Conservation (phyloP, 1,139 yeast species). For the Magnusiomyces paraingens region DNA sequence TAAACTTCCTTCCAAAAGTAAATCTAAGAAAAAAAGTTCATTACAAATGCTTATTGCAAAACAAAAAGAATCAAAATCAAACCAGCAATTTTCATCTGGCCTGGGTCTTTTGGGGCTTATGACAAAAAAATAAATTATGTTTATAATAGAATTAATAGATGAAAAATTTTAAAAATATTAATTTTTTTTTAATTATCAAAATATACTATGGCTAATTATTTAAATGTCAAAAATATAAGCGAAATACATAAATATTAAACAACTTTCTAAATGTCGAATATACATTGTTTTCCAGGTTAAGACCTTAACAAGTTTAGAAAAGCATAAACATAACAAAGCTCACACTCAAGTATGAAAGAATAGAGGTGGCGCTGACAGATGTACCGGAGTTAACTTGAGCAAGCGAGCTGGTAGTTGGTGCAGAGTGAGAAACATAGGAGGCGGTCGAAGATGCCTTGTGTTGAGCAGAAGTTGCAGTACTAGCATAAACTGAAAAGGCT, state of each 20-base stretch:
- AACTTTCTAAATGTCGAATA: not conserved
- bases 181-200: not conserved
- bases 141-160: too few species aligned
- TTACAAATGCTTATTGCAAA: conserved; percentile 1
- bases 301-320: too few species aligned
- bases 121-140: conserved; percentile 1
- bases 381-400: too few species aligned
- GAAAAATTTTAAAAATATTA: too few species aligned
- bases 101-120: not conserved
- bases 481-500: too few species aligned
- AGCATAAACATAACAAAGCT: too few species aligned
- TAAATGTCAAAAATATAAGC: not conserved
- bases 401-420: too few species aligned
- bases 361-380: too few species aligned
- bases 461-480: too few species aligned
- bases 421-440: too few species aligned
- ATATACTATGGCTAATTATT: not conserved
- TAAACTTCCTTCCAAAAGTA: not conserved
- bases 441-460: too few species aligned
- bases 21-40: conserved; percentile 1
- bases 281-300: not conserved
- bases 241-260: not conserved
- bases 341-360: too few species aligned
- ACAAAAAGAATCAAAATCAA: not conserved
- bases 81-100: not conserved